Percentiles rank a stretch among this genome's conserved stretches.
These are phyloP conservation scores for Daedaleopsis nitida DNA, from an alignment of 768 basidiomycete genomes.

Conservation along the genomic window DNA sequence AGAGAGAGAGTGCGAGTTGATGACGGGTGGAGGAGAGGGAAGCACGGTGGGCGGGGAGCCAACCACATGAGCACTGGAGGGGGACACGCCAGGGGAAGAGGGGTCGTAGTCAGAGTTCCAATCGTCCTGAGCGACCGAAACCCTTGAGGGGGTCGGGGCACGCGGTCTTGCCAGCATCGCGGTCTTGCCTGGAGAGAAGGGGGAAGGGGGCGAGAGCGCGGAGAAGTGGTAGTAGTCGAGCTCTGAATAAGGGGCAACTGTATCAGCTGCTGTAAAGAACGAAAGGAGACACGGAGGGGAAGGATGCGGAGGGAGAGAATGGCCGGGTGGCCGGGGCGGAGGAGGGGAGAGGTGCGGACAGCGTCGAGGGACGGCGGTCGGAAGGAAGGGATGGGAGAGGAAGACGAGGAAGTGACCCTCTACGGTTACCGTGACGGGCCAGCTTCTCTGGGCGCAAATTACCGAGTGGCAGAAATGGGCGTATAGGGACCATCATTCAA, in stretches of 20 bases:
- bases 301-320: constrained; percentile 12
- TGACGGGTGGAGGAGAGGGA: constrained; percentile 26
- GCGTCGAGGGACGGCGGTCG: constrained; percentile 1
- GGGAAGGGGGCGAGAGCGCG: constrained; percentile 36
- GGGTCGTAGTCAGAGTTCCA: constrained; percentile 28
- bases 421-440: constrained; percentile 14
- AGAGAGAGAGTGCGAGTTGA: constrained; percentile 33
- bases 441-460: constrained; percentile 12
- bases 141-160: constrained; percentile 40
- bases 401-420: not conserved
- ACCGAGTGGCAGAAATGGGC: not conserved
- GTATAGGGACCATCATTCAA: constrained; percentile 1
- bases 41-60: constrained; percentile 26
- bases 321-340: constrained; percentile 8
- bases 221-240: constrained; percentile 30
- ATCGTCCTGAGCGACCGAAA: constrained; percentile 26
- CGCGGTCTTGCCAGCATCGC: constrained; percentile 38
- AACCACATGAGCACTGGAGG: constrained; percentile 31
- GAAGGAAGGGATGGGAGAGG: constrained; percentile 21
- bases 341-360: constrained; percentile 14
- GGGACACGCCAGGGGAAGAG: constrained; percentile 26
- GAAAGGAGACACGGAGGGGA: constrained; percentile 16
- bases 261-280: constrained; percentile 26
- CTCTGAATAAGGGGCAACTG: constrained; percentile 19
- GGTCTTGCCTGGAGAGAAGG: constrained; percentile 33